Base-by-base conservation (phyloP, 495 filamentous ascomycete species). In the Podospora fimiseda region DNA sequence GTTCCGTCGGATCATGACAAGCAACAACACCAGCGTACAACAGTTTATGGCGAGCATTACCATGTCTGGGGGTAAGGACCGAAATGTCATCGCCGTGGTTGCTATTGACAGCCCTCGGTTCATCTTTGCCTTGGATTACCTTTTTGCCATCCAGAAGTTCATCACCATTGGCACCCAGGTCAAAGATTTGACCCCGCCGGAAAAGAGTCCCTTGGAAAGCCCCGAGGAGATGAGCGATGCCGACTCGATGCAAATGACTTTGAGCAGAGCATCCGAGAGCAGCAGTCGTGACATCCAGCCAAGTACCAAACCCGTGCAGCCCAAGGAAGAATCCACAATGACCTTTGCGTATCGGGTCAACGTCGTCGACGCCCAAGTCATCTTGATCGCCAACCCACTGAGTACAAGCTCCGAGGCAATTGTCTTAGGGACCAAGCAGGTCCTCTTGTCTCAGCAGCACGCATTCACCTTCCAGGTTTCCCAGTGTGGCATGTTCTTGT, bases 1-100 rank as follows among this genome's bases (percentile, higher is more conserved):
- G 66, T 98, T 92, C 78, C 81, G 89, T 40, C 95, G 94, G 66
- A 95, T 97, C 69, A 97, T 98, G 93, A 91, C 92, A 19, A 83
- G 94, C 57, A 88, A 90, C 60, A 97, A 96, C 65, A 88, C 89
- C 55, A 85, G 87, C 47, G 90, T 93, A 9, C 88, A 95, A 62
- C 93, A 97, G 70, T 95, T 97, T 64, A 97, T 98, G 94, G 93
- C 93, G 33, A 94, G 86, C 70, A 72, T 98, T 23, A 90, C 90
- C 7, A 92, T 97, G 65, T 91, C 94, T 7, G 88, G 89, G 21
- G 92, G 91, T 2, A 70, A 84, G 27, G 85, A 96, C 8, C 80
- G 82, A 55, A 88, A 87, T 70, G 68, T 96, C 43, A 90, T 97
- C 59, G 90, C 88, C 3, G 86, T 96, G 64, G 76, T 96, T 55